These are phyloP conservation scores for Suhomyces canberraensis DNA, from an alignment of 805 yeast species.

Conservation along the genomic window DNA sequence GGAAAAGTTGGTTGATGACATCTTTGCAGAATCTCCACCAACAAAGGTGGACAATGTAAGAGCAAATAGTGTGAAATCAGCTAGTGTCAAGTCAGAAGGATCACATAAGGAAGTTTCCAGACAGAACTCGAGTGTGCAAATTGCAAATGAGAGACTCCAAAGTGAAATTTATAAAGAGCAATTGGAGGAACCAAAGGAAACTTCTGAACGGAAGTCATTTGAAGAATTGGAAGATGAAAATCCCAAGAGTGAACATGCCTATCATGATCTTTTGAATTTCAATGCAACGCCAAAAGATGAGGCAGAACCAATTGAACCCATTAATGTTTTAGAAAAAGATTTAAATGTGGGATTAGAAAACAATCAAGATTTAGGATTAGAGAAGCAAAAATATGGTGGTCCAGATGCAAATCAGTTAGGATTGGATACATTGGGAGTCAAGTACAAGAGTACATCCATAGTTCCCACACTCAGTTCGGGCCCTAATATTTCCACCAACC, in stretches of 20 bases:
- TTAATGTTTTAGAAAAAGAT: too few species aligned
- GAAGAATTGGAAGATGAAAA: not conserved
- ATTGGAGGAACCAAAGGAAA: not conserved
- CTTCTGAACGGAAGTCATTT: not conserved
- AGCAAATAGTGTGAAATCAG: conserved; percentile 12
- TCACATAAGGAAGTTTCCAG: conserved; percentile 1
- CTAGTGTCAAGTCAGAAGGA: conserved; percentile 18
- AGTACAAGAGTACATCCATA: not conserved
- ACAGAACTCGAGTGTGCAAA: not conserved
- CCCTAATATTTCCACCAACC: not conserved
- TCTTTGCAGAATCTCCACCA: conserved; percentile 24
- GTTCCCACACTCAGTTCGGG: not conserved
- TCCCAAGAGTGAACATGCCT: not conserved
- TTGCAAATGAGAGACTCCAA: conserved; percentile 1
- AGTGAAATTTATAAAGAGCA: not conserved
- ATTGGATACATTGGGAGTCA: not conserved
- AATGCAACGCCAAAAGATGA: not conserved
- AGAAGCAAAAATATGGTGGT: not conserved
- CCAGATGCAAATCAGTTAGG: not conserved
- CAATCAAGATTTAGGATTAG: not conserved
- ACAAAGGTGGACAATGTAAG: too few species aligned
- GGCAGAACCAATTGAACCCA: too few species aligned
- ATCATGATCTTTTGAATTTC: not conserved
- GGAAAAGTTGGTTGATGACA: conserved; percentile 38
- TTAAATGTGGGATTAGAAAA: too few species aligned